Conservation (phyloP, 2,329 filamentous ascomycete species). For the Teratosphaeria zuluensis region DNA sequence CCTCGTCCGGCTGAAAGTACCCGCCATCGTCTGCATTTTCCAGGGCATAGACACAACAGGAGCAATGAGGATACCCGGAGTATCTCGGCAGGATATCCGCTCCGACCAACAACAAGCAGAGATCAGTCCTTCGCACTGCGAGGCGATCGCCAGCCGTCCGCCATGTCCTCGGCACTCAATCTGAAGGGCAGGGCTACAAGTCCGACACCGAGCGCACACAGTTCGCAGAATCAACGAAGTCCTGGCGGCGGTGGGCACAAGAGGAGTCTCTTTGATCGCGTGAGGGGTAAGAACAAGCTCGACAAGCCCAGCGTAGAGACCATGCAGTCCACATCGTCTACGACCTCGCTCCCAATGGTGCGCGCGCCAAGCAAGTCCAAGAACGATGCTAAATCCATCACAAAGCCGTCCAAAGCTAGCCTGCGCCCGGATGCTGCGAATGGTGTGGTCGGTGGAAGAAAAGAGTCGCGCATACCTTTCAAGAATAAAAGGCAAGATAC, state of each 20-base stretch:
- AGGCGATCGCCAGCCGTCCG: conserved; percentile 44
- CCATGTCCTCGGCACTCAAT: conserved; percentile 40
- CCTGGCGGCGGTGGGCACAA: conserved; percentile 40
- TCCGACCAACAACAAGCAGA: conserved; percentile 64
- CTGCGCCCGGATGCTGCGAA: conserved; percentile 6
- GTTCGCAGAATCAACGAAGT: conserved; percentile 48
- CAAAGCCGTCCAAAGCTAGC: conserved; percentile 13
- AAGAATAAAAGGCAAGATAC: conserved; percentile 37
- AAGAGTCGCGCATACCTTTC: conserved; percentile 44
- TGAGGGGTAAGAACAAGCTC: conserved; percentile 42
- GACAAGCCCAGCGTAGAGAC: conserved; percentile 29
- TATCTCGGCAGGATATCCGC: conserved; percentile 38
- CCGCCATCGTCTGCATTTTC: conserved; percentile 51
- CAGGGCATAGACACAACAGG: conserved; percentile 58
- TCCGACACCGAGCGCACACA: conserved; percentile 67
- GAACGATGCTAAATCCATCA: conserved; percentile 16
- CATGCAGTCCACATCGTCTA: conserved; percentile 31
- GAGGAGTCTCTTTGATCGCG: conserved; percentile 44
- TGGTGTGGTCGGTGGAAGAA: conserved; percentile 3
- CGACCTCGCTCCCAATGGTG: conserved; percentile 25
- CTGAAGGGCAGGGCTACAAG: conserved; percentile 61
- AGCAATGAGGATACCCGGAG: conserved; percentile 49
- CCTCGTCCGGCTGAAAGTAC: conserved; percentile 35
- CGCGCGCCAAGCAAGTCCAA: conserved; percentile 8
- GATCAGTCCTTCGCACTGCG: conserved; percentile 57